Evolutionary conservation across 352 stramenopile genomes (phyloP).

Genomic region (Phytophthora tubulina): DNA sequence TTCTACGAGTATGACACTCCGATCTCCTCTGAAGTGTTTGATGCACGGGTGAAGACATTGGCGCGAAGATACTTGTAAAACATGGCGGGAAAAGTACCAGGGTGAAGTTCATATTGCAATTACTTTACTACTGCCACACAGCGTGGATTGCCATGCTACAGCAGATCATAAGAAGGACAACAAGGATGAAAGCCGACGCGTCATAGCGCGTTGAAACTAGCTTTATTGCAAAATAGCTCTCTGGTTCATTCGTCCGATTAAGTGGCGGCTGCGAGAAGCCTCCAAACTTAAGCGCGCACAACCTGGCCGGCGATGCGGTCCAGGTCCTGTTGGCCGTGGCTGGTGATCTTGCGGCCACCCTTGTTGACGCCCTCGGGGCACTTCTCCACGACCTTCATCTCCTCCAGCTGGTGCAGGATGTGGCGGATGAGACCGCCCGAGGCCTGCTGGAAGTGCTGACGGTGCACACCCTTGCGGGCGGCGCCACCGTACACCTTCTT

Average conservation of each 20-base stretch:
- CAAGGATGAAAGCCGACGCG: constrained; percentile 25
- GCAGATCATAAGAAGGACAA: neutral
- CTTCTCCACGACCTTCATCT: constrained; percentile 99
- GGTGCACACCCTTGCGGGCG: constrained; percentile 92
- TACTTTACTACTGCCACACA: no score
- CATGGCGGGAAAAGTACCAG: neutral
- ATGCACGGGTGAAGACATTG: constrained; percentile 91
- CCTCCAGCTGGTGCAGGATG: constrained; percentile 98
- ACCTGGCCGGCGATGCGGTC: constrained; percentile 98
- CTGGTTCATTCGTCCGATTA: constrained; percentile 48
- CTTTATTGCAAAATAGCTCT: constrained; percentile 73
- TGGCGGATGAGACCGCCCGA: constrained; percentile 97
- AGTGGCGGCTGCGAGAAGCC: constrained; percentile 37
- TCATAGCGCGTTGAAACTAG: constrained; percentile 31
- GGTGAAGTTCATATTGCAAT: no score
- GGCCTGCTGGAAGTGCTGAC: constrained; percentile 97
- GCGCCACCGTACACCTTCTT: constrained; percentile 98
- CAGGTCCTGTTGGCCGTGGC: constrained; percentile 98
- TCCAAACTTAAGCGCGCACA: constrained; percentile 75
- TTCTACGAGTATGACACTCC: constrained; percentile 97
- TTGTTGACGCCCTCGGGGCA: constrained; percentile 91
- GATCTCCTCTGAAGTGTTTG: constrained; percentile 94
- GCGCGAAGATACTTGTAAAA: constrained; percentile 89
- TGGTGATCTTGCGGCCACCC: constrained; percentile 95
- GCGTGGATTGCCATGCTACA: no score